Percentiles rank a stretch among this genome's conserved stretches.
Conservation (phyloP, 1,284 basidiomycete species). For the Polyporus tsugae region DNA sequence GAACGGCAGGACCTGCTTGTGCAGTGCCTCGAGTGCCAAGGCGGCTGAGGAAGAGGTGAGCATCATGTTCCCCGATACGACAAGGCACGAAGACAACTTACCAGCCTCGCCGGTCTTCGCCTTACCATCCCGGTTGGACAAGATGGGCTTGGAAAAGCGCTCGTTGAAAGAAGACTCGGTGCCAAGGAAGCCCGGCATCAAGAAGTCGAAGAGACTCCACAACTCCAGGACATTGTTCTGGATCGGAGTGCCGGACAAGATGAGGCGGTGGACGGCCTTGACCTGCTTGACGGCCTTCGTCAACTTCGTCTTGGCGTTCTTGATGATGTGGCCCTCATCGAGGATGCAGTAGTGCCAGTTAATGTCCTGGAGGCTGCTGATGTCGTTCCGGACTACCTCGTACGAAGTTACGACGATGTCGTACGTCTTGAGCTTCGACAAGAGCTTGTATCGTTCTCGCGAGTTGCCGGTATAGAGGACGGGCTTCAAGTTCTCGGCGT, state of each 20-base stretch:
- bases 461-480: constrained; percentile 92
- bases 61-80: background rate
- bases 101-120: constrained; percentile 94
- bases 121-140: constrained; percentile 96
- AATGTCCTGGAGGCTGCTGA: constrained; percentile 75
- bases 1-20: constrained; percentile 99
- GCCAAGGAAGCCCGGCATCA: constrained; percentile 99
- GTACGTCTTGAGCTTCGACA: constrained; percentile 71
- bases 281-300: constrained; percentile 96
- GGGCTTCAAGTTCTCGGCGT: constrained; percentile 86
- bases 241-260: constrained; percentile 97
- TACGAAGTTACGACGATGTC: constrained; percentile 98
- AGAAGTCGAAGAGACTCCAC: constrained; percentile 99
- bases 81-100: constrained; percentile 47
- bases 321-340: constrained; percentile 99
- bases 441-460: constrained; percentile 81
- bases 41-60: constrained; percentile 64
- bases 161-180: constrained; percentile 97
- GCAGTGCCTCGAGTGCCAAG: constrained; percentile 93
- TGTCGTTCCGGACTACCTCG: constrained; percentile 97
- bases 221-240: constrained; percentile 99
- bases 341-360: constrained; percentile 97
- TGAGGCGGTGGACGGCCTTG: constrained; percentile 90
- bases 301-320: constrained; percentile 98
- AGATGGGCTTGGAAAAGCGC: constrained; percentile 94